phyloP scores from a whole-genome alignment of 306 rosid genomes.

The Abrus pulchellus region DNA sequence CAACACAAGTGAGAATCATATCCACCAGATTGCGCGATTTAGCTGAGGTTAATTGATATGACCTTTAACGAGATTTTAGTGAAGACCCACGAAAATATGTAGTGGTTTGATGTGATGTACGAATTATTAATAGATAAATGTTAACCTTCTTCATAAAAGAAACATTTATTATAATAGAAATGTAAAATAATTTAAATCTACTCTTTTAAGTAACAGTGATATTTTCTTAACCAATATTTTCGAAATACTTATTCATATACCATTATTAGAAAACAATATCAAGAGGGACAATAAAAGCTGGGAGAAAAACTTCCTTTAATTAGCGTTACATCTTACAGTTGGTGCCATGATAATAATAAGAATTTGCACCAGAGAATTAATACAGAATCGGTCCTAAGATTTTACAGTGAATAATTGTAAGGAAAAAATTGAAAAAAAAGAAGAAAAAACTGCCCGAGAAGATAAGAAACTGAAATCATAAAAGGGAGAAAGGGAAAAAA shows the following conservation, averaged over 20 bases:
- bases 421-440: conserved; percentile 34
- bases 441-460: conserved; percentile 47
- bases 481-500: conserved; percentile 7
- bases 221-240: neutral
- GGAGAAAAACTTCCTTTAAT: conserved; percentile 57
- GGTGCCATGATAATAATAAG: conserved; percentile 57
- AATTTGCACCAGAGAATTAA: conserved; percentile 66
- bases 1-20: conserved; percentile 77
- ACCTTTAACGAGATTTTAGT: conserved; percentile 58
- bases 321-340: conserved; percentile 74
- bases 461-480: conserved; percentile 61
- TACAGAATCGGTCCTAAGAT: conserved; percentile 67
- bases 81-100: conserved; percentile 49
- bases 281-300: conserved; percentile 45
- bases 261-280: conserved; percentile 6
- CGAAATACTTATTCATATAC: neutral
- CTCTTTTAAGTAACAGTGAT: too few relatives aligned
- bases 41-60: conserved; percentile 65
- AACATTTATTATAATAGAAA: too few relatives aligned
- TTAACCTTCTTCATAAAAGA: neutral
- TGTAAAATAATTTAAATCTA: too few relatives aligned
- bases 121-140: conserved; percentile 48
- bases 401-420: conserved; percentile 72
- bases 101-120: conserved; percentile 56
- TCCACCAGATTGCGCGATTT: conserved; percentile 70